Evolutionary conservation across 768 basidiomycete species (phyloP), one percentile per base, ranked within the genome.

Genomic region (Chalciporus piperatus): DNA sequence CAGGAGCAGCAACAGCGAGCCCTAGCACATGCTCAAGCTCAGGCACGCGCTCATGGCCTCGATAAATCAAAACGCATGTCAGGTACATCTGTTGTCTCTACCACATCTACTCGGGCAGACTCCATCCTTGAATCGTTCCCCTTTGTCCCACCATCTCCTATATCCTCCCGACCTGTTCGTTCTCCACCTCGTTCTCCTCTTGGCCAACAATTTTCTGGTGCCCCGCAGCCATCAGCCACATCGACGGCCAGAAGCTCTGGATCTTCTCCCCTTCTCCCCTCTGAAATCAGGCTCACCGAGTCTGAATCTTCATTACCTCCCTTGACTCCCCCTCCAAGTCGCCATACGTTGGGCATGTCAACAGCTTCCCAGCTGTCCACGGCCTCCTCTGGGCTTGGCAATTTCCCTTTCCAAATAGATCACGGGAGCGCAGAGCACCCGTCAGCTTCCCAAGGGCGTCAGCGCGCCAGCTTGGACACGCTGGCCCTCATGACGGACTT

Each of bases 381-480:
- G 4, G 80, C 83, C 30, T 88, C 88, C 19, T 84, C 86, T 22
- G 90, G 89, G n/a, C 73, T 92, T 37, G 87, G 85, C 16, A 86
- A 85, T 22, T 92, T 90, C 77, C 84, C 89, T 35, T 92, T 92
- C 80, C 88, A 91, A 54, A 89, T 92, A 61, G 88, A 89, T 57
- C 75, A 83, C 28, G 83, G 83, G 49, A 69, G 62, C 32, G 55
- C 63, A 16, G 79, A 79, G 33, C 61, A 61, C 2, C 47, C 64
- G 19, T 64, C 76, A 35, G 63, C 71, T 57, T 68, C 71, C 52
- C 70, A 71, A 41, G 61, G 56, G 19, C 80, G 81, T 35, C 82
- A 84, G 66, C 82, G 91, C 47, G 91, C 91, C 25, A 92, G 90
- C 64, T 72, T 93, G 58, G 91, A 93, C 60, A 92, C 91, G 0